Base-by-base conservation (phyloP, 1,139 yeast genomes). In the Taphrina flavorubra region DNA sequence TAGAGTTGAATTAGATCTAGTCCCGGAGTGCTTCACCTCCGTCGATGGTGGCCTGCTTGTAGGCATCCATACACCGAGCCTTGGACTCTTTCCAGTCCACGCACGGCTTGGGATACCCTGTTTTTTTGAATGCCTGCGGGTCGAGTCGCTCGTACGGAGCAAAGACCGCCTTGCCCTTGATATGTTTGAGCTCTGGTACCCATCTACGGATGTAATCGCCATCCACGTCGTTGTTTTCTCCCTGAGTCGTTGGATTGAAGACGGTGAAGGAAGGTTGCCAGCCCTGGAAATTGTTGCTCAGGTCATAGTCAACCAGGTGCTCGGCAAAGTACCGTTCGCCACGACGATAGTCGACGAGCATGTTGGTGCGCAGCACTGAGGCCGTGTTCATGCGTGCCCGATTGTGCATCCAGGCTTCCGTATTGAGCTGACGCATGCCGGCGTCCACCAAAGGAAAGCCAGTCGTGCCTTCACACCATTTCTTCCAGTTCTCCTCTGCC, bases 401-500 rank as follows among this genome's bases (percentile, higher is more conserved):
- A 74, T 85, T 85, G 72, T 81, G 84, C 79, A 85, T 79, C 73
- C 81, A 84, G 0, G 86, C 87, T 0, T 85, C 83, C n/a, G 78
- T 76, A 42, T 79, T 75, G 44, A 85, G 75, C 72, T 84, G 81
- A 55, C 86, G 77, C 87, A 85, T 85, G 57, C 83, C 80, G 0
- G 87, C 87, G 74, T 85, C 88, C 4, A 85, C 83, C 11, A 85
- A 78, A 0, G 88, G 87, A 69, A 78, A 80, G 1, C 88, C 88
- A 0, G 88, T 85, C 51, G 75, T 74, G 0, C 88, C 88, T 20
- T 78, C 73, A 70, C 84, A 80, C 88, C 88, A 85, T 31, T 78
- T 79, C 16, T 78, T 77, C 72, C 80, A 83, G 37, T 55, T 55
- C 13, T 44, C 55, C 25, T 63, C 67, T 42, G 79, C 78, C 5